Base-by-base conservation (phyloP, 2,329 filamentous ascomycete species). In the Monosporascus sp. region DNA sequence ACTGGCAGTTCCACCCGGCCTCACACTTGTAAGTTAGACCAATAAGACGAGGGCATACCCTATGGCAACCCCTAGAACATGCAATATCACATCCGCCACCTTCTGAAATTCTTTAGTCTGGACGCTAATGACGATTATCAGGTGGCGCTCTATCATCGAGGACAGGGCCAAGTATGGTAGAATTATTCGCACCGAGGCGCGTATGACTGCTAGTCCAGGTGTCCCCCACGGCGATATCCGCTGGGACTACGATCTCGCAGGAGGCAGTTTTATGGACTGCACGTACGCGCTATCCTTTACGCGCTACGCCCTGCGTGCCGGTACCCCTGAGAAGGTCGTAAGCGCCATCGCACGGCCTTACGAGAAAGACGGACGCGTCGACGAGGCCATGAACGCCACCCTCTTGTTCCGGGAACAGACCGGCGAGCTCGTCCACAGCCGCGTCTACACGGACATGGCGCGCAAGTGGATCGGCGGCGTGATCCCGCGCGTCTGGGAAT, bases 271-370 rank as follows among this genome's bases (percentile, higher is more conserved):
- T 20, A 45, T 22, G 42, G 42, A 45, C 42, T 45, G 71, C 54
- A 65, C 69, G 0, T 71, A 74, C 53, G 64, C 66, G 0, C 55
- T 69, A 3, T 64, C 62, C 2, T 66, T 66, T 46, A 69, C 67
- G 5, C 63, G 67, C 27, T 31, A 31, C 27, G 27, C 27, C 9
- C 27, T 31, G 27, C 27, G 27, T 8, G 27, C 27, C 27, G 48
- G 37, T 45, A 60, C 17, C 59, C 68, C 59, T 45, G 60, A 51
- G 49, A 54, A 52, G 59, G 68, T 68, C 62, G 67, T 64, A 47
- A 67, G 64, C 36, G 66, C 66, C 27, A 61, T 62, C 45, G 61
- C 51, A 46, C 58, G 57, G 36, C 57, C 52, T 20, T 69, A 60
- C 14, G 55, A 52, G 8, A 49, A 56, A 7, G 65, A 70, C 39